Evolutionary conservation across 495 filamentous ascomycete species (phyloP).

Genomic region (Lichenothelia convexa): DNA sequence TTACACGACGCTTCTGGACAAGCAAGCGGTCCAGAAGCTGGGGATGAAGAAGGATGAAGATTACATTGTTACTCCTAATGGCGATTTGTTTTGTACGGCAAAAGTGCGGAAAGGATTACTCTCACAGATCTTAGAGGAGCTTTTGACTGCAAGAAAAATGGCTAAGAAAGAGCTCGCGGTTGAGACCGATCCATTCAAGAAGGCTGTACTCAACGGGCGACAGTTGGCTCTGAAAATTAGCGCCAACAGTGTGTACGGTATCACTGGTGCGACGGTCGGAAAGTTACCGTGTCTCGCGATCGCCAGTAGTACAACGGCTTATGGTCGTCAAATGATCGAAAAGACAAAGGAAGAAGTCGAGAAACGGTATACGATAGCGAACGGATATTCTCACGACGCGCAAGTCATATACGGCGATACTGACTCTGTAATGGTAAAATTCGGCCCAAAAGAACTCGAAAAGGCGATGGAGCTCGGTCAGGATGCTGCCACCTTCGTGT

Average conservation of each 20-base stretch:
- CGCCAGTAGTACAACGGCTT: constrained; percentile 88
- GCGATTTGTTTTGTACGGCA: constrained; percentile 77
- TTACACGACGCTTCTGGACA: constrained; percentile 87
- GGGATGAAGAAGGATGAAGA: constrained; percentile 68
- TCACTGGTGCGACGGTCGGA: constrained; percentile 89
- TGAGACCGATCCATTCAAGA: constrained; percentile 92
- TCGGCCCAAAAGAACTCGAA: constrained; percentile 66
- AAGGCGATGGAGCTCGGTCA: constrained; percentile 87
- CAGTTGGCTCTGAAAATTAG: constrained; percentile 93
- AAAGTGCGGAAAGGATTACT: constrained; percentile 84
- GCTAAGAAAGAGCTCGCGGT: constrained; percentile 80
- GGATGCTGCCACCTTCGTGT: constrained; percentile 76
- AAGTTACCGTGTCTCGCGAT: constrained; percentile 92
- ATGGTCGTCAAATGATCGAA: constrained; percentile 96
- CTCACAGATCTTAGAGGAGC: constrained; percentile 85
- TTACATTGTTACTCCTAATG: constrained; percentile 88
- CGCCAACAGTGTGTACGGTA: constrained; percentile 94
- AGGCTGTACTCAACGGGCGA: constrained; percentile 91
- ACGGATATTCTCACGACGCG: constrained; percentile 85
- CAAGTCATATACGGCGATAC: constrained; percentile 98
- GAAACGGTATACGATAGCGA: constrained; percentile 67
- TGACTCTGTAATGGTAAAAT: constrained; percentile 99
- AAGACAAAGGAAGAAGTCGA: constrained; percentile 91
- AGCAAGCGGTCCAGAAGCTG: constrained; percentile 54
- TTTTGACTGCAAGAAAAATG: constrained; percentile 73